Evolutionary conservation across 2,329 filamentous ascomycete genomes (phyloP), one percentile per base, ranked within the genome.

Genomic region (Aspergillus persii): DNA sequence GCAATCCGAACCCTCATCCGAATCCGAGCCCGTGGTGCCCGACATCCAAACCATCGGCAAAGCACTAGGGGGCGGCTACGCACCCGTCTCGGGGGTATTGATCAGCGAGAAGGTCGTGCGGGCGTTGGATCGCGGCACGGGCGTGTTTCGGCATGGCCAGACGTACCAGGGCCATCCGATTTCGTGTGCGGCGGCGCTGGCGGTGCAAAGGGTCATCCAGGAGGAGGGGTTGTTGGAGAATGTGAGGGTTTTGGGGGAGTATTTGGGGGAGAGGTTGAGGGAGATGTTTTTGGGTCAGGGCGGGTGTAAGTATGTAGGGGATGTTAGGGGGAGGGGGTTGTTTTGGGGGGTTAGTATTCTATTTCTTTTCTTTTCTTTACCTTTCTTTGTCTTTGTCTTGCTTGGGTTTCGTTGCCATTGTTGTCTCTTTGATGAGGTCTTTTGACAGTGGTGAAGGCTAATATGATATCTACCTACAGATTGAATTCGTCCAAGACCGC

Each of bases 41-140:
- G 85, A 87, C 64, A 81, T 88, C 26, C 80, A 85, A 67, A 81
- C 84, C 2, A 79, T 87, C 29, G 85, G 84, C 4, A 87, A 88
- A 68, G 83, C 81, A 0, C 75, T 88, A 1, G 84, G 83, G 1
- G 84, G 80, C 9, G 85, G 85, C 0, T 85, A 83, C 63, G 77
- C 78, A 2, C 79, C 83, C 1, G 75, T 87, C 3, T 84, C 84
- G 1, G 85, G 77, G 0, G 72, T 87, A 53, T 71, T 88, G 29
- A 78, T 85, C 27, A 76, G 76, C 77, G 4, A 80, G 15, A 76
- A 76, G 23, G 75, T 87, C 7, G 76, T 81, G 6, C 73, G 83
- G 39, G 77, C 73, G 0, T 66, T 87, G 50, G 72, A 79, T 47
- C 72, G 76, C 18, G 80, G 82, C 18, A 78, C 78, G 0, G 72